These are phyloP conservation scores for Tulasnella sp. DNA, from an alignment of 768 basidiomycete genomes.

Conservation along the genomic window DNA sequence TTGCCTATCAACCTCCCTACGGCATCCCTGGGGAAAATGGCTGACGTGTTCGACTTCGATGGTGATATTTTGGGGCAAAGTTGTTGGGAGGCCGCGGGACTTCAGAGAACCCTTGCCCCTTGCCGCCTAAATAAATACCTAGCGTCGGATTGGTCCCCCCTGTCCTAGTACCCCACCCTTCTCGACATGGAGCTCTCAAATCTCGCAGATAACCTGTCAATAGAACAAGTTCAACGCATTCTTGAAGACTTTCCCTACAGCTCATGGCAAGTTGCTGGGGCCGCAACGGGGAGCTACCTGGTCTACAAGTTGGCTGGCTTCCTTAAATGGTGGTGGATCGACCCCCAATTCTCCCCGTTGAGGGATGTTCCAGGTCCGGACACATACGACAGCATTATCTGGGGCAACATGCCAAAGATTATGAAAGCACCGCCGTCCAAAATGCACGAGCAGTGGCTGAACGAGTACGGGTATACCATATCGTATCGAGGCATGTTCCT, in stretches of 20 bases:
- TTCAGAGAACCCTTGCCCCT: background rate
- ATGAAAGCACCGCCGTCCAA: slow-evolving; percentile 46
- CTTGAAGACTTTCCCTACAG: slow-evolving; percentile 5
- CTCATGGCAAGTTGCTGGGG: slow-evolving; percentile 1
- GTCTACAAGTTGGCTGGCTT: slow-evolving; percentile 4
- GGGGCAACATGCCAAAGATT: slow-evolving; percentile 55
- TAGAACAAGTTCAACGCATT: background rate
- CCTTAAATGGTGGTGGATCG: slow-evolving; percentile 9
- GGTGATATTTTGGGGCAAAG: background rate
- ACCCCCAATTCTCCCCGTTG: slow-evolving; percentile 26
- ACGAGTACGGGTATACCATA: slow-evolving; percentile 54
- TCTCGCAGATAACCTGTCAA: background rate
- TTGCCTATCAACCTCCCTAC: background rate
- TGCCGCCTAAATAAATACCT: background rate
- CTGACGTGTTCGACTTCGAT: background rate
- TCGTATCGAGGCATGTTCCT: slow-evolving; percentile 50
- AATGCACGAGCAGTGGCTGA: slow-evolving; percentile 55
- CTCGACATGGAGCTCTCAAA: background rate
- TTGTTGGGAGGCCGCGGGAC: background rate
- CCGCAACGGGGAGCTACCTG: background rate
- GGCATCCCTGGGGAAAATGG: background rate
- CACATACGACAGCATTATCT: slow-evolving; percentile 44
- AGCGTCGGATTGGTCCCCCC: background rate
- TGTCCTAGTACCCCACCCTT: background rate
- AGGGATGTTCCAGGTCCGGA: slow-evolving; percentile 28